Evolutionary conservation across 2,329 filamentous ascomycete genomes (phyloP).

Genomic region (Diaporthe destruens): DNA sequence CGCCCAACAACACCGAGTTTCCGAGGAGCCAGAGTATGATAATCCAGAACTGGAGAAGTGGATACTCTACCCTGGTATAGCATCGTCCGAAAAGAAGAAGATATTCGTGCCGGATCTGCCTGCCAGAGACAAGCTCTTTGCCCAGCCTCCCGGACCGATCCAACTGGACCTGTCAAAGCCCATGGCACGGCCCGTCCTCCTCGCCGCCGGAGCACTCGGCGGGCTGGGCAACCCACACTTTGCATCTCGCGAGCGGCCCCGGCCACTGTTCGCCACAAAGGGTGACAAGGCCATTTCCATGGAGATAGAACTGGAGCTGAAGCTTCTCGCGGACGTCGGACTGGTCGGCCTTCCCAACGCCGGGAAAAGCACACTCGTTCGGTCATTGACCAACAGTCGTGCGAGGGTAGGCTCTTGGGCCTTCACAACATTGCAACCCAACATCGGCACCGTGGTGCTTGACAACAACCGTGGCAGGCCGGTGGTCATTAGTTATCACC

Average conservation of each 20-base stretch:
- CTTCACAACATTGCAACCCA: slow-evolving; percentile 94
- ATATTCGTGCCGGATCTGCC: slow-evolving; percentile 65
- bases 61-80: slow-evolving; percentile 85
- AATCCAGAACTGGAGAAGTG: slow-evolving; percentile 77
- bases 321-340: slow-evolving; percentile 94
- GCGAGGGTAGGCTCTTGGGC: slow-evolving; percentile 95
- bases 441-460: slow-evolving; percentile 94
- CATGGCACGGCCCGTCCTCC: slow-evolving; percentile 85
- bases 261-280: slow-evolving; percentile 89
- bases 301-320: slow-evolving; percentile 88
- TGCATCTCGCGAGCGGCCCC: slow-evolving; percentile 77
- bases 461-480: slow-evolving; percentile 88
- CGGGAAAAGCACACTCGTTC: slow-evolving; percentile 92
- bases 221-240: slow-evolving; percentile 96
- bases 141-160: slow-evolving; percentile 81
- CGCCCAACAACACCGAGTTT: slow-evolving; percentile 55
- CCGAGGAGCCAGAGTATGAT: slow-evolving; percentile 56
- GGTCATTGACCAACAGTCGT: slow-evolving; percentile 88
- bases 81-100: slow-evolving; percentile 74
- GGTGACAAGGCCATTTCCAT: slow-evolving; percentile 85
- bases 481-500: slow-evolving; percentile 55
- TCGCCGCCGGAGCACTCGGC: slow-evolving; percentile 89
- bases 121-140: slow-evolving; percentile 65
- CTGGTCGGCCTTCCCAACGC: slow-evolving; percentile 96
- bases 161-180: slow-evolving; percentile 79